These are phyloP conservation scores for Mycena rebaudengoi DNA, from an alignment of 768 basidiomycete species.

Conservation along the genomic window DNA sequence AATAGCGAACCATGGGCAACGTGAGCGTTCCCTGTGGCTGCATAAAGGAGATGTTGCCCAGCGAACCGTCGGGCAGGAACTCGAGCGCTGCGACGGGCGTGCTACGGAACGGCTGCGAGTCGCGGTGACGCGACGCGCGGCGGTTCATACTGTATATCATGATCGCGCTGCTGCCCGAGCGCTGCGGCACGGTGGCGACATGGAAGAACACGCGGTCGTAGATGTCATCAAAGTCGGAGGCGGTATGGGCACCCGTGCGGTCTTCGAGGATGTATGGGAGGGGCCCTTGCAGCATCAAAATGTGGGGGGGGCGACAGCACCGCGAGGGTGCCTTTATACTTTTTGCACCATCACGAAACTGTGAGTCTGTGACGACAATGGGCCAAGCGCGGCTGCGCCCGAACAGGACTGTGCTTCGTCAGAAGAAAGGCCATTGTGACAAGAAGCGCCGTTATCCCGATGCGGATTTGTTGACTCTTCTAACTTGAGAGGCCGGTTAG, in stretches of 20 bases:
- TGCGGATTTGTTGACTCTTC: slow-evolving; percentile 15
- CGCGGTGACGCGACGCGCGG: slow-evolving; percentile 68
- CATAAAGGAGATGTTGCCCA: slow-evolving; percentile 68
- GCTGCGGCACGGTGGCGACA: slow-evolving; percentile 58
- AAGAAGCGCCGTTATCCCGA: slow-evolving; percentile 21
- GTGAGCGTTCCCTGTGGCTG: slow-evolving; percentile 48
- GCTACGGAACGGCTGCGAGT: slow-evolving; percentile 59
- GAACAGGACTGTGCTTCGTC: slow-evolving; percentile 11
- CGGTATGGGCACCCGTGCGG: slow-evolving; percentile 62
- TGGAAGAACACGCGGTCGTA: slow-evolving; percentile 81
- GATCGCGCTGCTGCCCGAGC: slow-evolving; percentile 42
- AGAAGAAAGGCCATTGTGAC: slow-evolving; percentile 18
- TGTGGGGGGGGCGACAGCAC: slow-evolving; percentile 10
- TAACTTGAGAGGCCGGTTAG: slow-evolving; percentile 18
- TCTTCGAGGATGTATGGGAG: slow-evolving; percentile 74
- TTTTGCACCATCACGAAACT: slow-evolving; percentile 14
- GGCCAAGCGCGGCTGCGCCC: slow-evolving; percentile 1
- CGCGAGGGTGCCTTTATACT: slow-evolving; percentile 18
- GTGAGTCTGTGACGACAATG: slow-evolving; percentile 18
- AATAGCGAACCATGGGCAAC: slow-evolving; percentile 70
- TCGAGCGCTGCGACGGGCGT: slow-evolving; percentile 67
- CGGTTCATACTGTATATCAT: slow-evolving; percentile 74
- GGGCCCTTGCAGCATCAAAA: slow-evolving; percentile 27
- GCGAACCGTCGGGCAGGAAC: slow-evolving; percentile 62
- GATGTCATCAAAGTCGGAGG: slow-evolving; percentile 78